Percentiles rank a stretch among this genome's conserved stretches.
phyloP scores from a whole-genome alignment of 306 rosid species.

The Acacia acuminata region DNA sequence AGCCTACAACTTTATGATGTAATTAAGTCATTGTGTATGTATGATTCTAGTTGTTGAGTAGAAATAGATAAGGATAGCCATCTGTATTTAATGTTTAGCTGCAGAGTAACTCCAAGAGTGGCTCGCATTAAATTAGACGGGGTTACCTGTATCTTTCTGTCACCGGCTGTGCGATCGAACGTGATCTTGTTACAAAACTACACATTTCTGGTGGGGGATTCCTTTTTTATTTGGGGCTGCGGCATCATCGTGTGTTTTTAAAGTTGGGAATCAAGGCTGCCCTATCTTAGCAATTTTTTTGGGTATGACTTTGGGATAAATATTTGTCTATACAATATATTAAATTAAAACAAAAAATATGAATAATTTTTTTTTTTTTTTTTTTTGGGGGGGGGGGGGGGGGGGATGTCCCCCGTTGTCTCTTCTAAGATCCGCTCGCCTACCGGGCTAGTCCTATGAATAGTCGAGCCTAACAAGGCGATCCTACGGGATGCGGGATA shows the following conservation, averaged over 20 bases:
- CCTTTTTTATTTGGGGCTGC: not conserved
- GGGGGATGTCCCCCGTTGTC: too few species aligned
- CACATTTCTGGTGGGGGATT: not conserved
- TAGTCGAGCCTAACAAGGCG: too few species aligned
- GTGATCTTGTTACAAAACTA: not conserved
- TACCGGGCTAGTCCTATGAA: too few species aligned
- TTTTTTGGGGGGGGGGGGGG: too few species aligned
- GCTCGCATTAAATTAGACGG: conserved; percentile 2
- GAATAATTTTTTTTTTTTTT: too few species aligned
- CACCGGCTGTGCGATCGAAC: not conserved
- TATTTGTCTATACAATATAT: too few species aligned
- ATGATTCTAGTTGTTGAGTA: not conserved
- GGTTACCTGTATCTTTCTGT: not conserved
- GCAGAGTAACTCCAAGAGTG: not conserved
- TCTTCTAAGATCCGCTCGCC: too few species aligned
- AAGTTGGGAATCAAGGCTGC: too few species aligned
- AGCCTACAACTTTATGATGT: not conserved
- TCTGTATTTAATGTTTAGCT: not conserved
- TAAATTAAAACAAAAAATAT: too few species aligned
- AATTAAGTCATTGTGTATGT: not conserved
- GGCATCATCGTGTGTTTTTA: not conserved
- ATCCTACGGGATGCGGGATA: too few species aligned
- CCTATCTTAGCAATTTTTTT: too few species aligned
- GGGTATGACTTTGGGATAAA: too few species aligned
- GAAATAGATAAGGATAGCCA: not conserved